Conservation (phyloP, 345 rosid genomes). For the Corymbia maculata region DNA sequence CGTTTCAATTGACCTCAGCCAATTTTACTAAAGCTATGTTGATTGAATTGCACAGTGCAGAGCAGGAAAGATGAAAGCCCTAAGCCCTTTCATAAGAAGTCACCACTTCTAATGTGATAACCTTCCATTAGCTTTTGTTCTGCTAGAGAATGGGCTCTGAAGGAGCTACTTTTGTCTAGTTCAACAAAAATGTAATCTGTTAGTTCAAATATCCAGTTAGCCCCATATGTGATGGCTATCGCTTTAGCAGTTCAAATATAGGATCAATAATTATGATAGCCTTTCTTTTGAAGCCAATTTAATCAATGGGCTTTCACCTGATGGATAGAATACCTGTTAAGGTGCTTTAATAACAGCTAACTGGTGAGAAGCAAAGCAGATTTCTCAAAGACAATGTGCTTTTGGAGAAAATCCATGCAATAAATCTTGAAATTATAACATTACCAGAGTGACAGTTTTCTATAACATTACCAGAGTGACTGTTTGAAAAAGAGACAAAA, state of each 20-base stretch:
- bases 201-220: background rate
- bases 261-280: background rate
- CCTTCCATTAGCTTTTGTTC: background rate
- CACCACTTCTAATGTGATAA: background rate
- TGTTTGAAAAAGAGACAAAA: background rate
- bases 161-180: background rate
- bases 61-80: background rate
- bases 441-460: background rate
- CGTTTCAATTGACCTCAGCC: background rate
- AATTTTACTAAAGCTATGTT: background rate
- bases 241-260: background rate
- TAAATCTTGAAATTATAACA: background rate
- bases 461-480: background rate
- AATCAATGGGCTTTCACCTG: background rate
- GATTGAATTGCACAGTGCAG: background rate
- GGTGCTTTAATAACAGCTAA: background rate
- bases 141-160: background rate
- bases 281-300: background rate
- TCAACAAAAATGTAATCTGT: background rate
- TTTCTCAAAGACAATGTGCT: background rate
- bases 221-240: background rate
- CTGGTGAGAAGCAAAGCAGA: background rate
- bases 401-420: background rate
- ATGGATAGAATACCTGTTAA: background rate
- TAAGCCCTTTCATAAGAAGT: background rate